Base-by-base conservation (phyloP, 352 stramenopile species). In the Pythium volutum region DNA sequence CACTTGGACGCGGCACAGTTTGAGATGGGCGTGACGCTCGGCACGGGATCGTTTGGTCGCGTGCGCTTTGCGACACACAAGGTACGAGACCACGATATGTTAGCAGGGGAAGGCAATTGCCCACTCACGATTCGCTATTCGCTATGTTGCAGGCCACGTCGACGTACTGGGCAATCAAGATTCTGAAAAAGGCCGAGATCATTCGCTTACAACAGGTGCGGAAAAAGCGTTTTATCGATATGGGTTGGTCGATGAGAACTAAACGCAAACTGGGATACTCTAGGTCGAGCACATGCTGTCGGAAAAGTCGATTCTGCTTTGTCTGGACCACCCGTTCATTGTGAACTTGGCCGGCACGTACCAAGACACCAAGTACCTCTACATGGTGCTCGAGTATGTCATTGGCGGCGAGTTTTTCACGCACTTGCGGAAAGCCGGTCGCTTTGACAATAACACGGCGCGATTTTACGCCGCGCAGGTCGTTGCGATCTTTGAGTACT, bases 391-490 rank as follows among this genome's bases (percentile, higher is more conserved):
- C 48, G 97, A 99, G 69, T 98, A 98, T 67, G 85, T 98, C 18
- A 95, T 98, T 58, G 97, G 97, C 48, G 97, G 97, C 51, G 97
- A 99, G 76, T 98, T 99, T 75, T 98, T 99, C 72, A 98, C 92
- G 25, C 91, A 98, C 62, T 66, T 99, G 20, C 79, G 93, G 47
- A 97, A 97, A 83, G 91, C 91, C 22, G 92, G 87, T 22, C 89
- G 90, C 38, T 98, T 99, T 54, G 88, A 98, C 64, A 97, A 95
- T 72, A 90, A 88, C 59, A 80, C 88, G 27, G 86, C 91, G 50
- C 93, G 96, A 58, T 98, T 98, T 68, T 98, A 97, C 73, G 82
- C 89, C 58, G 90, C 91, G 16, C 91, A 98, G 55, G 89, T 99
- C 38, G 84, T 97, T 43, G 80, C 96, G 11, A 98, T 98, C 66